Percentiles rank a stretch among this genome's conserved stretches.
Conservation (phyloP, 2,329 filamentous ascomycete genomes). For the Pseudofabraea citricarpa region DNA sequence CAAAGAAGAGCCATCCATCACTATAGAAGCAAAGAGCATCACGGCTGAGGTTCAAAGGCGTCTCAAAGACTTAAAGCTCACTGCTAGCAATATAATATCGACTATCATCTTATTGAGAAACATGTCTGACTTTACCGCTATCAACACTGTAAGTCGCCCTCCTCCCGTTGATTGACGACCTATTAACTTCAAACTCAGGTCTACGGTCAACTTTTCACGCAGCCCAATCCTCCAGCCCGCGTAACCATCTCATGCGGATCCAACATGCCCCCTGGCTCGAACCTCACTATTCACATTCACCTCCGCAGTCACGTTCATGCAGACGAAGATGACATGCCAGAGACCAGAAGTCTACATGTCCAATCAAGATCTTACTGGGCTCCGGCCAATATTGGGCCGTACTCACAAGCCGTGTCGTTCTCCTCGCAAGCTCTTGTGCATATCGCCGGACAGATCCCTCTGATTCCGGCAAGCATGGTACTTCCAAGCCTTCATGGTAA, state of each 20-base stretch:
- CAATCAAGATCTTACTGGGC: slow-evolving; percentile 96
- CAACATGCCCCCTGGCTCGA: slow-evolving; percentile 52
- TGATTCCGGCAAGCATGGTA: slow-evolving; percentile 75
- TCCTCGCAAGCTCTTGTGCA: slow-evolving; percentile 42
- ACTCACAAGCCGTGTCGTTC: slow-evolving; percentile 77
- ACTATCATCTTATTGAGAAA: slow-evolving; percentile 66
- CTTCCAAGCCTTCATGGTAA: slow-evolving; percentile 33
- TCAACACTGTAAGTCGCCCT: slow-evolving; percentile 53
- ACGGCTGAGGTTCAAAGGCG: slow-evolving; percentile 39
- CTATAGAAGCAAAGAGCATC: slow-evolving; percentile 43
- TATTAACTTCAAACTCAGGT: too few species aligned
- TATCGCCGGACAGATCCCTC: slow-evolving; percentile 86
- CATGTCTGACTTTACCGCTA: slow-evolving; percentile 71
- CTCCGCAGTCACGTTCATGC: too few species aligned
- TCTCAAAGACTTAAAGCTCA: slow-evolving; percentile 31
- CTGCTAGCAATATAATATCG: slow-evolving; percentile 43
- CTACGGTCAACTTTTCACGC: slow-evolving; percentile 70
- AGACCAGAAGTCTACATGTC: slow-evolving; percentile 85
- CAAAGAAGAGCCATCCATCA: slow-evolving; percentile 26
- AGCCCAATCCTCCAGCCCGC: slow-evolving; percentile 78
- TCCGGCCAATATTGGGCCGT: slow-evolving; percentile 94
- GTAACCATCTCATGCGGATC: slow-evolving; percentile 78
- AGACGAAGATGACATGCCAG: too few species aligned
- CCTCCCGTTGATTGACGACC: too few species aligned
- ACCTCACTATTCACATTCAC: slow-evolving; percentile 56